Base-by-base conservation (phyloP, 1,284 basidiomycete species). In the Tilletia horrida region DNA sequence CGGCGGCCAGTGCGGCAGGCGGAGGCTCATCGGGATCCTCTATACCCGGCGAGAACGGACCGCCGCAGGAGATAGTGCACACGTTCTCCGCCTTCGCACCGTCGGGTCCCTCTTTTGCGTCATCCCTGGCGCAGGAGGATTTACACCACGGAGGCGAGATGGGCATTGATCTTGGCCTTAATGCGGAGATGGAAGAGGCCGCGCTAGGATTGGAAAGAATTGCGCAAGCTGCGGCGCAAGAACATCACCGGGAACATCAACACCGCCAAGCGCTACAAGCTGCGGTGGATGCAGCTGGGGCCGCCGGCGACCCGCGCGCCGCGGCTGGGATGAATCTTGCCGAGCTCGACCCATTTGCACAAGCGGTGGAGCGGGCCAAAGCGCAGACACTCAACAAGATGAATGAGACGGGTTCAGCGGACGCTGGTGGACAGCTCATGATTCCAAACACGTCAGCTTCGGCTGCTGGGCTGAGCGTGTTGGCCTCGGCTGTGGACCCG, bases 141-240 rank as follows among this genome's bases (percentile, higher is more conserved):
- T 16, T 59, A 4, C 7, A 29, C 7, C 55, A 59, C 27, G 55
- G 55, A 16, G 27, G 27, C 27, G 55, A 59, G 55, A 59, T 59
- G 55, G 55, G 55, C 16, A 59, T 59, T 9, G 55, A 59, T 7
- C 29, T 59, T 13, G 55, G 55, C 1, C 55, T 59, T 16, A 59
- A 59, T 59, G 55, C 55, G 6, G 55, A 59, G 55, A 59, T 59
- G 55, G 55, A 59, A 29, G 55, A 59, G 31, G 55, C 55, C 18
- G 55, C 55, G 2, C 35, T 59, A 16, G 55, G 55, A 21, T 29
- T 59, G 55, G 55, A 59, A 21, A 25, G 31, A 27, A 59, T 59
- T 35, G 55, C 55, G 2, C 55, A 59, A 13, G 55, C 55, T 25
- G 55, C 55, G 27, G 55, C 55, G 29, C 55, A 59, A 29, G 29